Evolutionary conservation across 2,329 filamentous ascomycete genomes (phyloP).

Genomic region (Septoria linicola): DNA sequence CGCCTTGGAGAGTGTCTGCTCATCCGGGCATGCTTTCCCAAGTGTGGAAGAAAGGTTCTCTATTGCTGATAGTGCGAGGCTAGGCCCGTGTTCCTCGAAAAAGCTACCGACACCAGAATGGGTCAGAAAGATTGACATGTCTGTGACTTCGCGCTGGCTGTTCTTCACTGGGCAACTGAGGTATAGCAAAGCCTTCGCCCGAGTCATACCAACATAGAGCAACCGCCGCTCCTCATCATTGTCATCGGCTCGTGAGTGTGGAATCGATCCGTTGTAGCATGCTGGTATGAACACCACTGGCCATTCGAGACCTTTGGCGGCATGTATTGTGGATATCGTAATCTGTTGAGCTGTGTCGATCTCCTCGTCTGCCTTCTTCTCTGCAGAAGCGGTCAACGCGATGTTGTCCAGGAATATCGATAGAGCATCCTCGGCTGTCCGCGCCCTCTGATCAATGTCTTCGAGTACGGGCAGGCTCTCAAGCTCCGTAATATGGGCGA

Average conservation of each 20-base stretch:
- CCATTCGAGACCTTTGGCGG: constrained; percentile 95
- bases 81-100: constrained; percentile 66
- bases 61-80: constrained; percentile 62
- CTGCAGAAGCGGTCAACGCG: constrained; percentile 76
- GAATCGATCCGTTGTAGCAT: constrained; percentile 85
- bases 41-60: constrained; percentile 71
- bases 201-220: constrained; percentile 94
- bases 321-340: constrained; percentile 94
- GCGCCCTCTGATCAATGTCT: constrained; percentile 58
- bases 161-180: constrained; percentile 75
- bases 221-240: constrained; percentile 82
- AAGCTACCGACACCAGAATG: constrained; percentile 52
- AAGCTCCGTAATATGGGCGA: constrained; percentile 41
- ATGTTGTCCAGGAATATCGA: constrained; percentile 87
- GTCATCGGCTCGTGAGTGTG: constrained; percentile 83
- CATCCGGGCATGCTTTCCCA: constrained; percentile 58
- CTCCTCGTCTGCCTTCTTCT: constrained; percentile 60
- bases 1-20: constrained; percentile 54
- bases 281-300: constrained; percentile 90
- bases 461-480: constrained; percentile 66
- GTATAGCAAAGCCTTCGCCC: constrained; percentile 82
- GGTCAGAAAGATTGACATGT: constrained; percentile 71
- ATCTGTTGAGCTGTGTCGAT: constrained; percentile 60
- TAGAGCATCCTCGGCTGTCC: constrained; percentile 61
- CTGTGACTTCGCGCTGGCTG: constrained; percentile 61